Evolutionary conservation across 148 eudicot genomes (phyloP), one percentile per base, ranked within the genome.

Genomic region (Diospyros lotus): DNA sequence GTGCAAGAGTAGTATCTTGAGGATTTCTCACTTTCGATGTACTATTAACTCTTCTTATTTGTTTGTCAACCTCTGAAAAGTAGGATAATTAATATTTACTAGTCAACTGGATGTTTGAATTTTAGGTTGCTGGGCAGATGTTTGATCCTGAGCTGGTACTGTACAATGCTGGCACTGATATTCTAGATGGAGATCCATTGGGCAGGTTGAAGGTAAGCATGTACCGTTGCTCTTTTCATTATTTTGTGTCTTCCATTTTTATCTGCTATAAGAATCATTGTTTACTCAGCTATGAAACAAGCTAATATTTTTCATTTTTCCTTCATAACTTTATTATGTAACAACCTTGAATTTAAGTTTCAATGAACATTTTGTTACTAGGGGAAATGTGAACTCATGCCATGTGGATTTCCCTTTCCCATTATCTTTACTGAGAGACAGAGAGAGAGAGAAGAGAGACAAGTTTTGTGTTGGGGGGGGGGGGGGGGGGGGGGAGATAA

Each of bases 101-200:
- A 28, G 28, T 0, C 3, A 3, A 55, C 13, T 46, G 43, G 68
- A 12, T 55, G 58, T 52, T 79, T 72, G 13, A 68, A 38, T 50
- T 40, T 45, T 76, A 92, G 98, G 91, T 89, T 74, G 96, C 94
- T 43, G 90, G 84, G 63, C 69, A 61, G 41, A 75, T 11, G 78
- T 92, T 90, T 71, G 76, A 87, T 73, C 96, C 98, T 59, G 94
- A 92, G 70, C 80, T 94, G 83, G 86, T 94, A 73, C 80, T 94
- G 7, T 94, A 94, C 79, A 94, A 94, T 81, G 98, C 96, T 82
- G 98, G 98, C 66, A 94, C 98, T n/a, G 97, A 94, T 81, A 89
- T 92, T 78, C 80, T 94, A 75, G 97, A 90, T 72, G 96, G 94
- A 69, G 98, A 94, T 86, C 97, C 98, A 51, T 54, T 94, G 82